A percentile compares a stretch with the other conserved stretches of the same genome.
These are phyloP conservation scores for Lasiosphaeris hirsuta DNA, from an alignment of 495 filamentous ascomycete species.

Conservation along the genomic window DNA sequence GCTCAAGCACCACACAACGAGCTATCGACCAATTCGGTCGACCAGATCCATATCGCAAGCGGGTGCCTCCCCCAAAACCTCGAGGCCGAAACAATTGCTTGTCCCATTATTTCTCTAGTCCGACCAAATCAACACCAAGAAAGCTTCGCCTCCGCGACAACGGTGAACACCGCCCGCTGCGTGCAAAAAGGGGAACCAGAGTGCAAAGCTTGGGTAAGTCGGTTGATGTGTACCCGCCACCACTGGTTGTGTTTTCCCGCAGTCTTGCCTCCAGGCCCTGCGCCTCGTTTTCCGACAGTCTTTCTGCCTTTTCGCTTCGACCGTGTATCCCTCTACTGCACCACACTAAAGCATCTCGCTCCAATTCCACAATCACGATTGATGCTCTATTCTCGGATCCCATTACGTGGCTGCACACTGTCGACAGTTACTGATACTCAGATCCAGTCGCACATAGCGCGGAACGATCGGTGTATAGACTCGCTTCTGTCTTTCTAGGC, in stretches of 20 bases:
- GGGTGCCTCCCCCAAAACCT: background rate
- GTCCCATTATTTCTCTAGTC: background rate
- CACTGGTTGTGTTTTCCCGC: constrained; percentile 9
- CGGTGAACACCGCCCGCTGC: constrained; percentile 4
- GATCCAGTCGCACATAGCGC: background rate
- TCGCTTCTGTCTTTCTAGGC: constrained; percentile 2
- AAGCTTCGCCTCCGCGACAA: background rate
- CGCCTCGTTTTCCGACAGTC: constrained; percentile 4
- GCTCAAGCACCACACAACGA: background rate
- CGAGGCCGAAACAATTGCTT: background rate
- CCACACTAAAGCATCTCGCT: background rate
- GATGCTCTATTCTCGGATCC: background rate
- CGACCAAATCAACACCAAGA: background rate
- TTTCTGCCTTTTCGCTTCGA: background rate
- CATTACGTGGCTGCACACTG: background rate
- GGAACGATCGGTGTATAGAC: background rate
- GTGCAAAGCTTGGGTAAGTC: constrained; percentile 8
- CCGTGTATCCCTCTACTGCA: constrained; percentile 5
- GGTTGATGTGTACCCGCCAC: constrained; percentile 8
- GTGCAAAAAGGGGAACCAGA: background rate
- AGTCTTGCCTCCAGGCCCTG: constrained; percentile 2
- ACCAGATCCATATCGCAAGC: background rate
- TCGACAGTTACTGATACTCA: background rate
- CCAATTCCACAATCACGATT: background rate
- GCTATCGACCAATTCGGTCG: background rate